Evolutionary conservation across 768 basidiomycete species (phyloP), one percentile per base, ranked within the genome.

Genomic region (Lactarius sp.): DNA sequence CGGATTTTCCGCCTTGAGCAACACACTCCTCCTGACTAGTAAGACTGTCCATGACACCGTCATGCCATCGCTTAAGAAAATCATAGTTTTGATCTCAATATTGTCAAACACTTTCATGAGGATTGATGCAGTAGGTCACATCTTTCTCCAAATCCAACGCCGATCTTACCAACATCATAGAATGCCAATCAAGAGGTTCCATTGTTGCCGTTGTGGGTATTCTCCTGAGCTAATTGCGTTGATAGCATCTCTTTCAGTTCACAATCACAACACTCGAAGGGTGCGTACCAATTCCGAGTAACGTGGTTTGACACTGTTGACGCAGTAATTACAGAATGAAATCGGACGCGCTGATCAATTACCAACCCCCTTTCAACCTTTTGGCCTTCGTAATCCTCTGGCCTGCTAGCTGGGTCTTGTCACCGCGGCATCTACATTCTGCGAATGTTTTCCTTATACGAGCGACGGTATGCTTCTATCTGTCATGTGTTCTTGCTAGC

Each of bases 311-410:
- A 42, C 16, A 34, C 22, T 33, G n/a, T 66, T 52, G 49, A 67
- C 67, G n/a, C 59, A 22, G 46, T 56, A 47, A 50, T 46, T 46
- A 12, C 66, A 91, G 92, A 27, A 89, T 94, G 71, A 94, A 94
- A 71, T 86, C 88, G 2, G 92, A 95, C 71, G 90, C 90, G 1
- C 78, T 97, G 18, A 92, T 95, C 77, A 92, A 88, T 52, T 96
- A 97, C 70, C 90, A 94, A 68, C 92, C 91, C 1, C 94, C 94
- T 1, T 92, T 93, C 81, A 93, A 92, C 69, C 76, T 92, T 20
- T 76, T 90, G 20, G 94, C 94, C 1, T 86, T 94, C 72, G 61
- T 85, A 34, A 78, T 96, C 61, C 80, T 96, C 54, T 88, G 90
- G 71, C 92, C 94, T 13, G 79, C 87, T 31, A 87, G 86, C 67